These are phyloP conservation scores for Mortierella sp. DNA, from an alignment of 371 early-diverging fungal genomes.

Conservation along the genomic window DNA sequence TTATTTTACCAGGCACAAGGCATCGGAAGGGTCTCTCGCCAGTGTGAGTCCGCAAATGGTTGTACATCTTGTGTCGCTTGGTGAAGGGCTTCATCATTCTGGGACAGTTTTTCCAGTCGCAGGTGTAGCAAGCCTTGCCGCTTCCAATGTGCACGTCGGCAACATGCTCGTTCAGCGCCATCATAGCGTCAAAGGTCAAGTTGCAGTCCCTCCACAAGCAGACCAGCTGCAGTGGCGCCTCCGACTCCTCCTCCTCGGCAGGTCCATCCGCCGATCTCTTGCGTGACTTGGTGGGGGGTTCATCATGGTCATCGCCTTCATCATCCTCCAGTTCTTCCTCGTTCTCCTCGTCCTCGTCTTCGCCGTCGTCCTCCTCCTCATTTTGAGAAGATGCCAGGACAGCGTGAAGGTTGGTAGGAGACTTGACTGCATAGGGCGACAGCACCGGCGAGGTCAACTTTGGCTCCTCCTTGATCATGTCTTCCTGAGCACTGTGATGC, in stretches of 20 bases:
- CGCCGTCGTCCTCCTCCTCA: slow-evolving; percentile 51
- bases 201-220: slow-evolving; percentile 76
- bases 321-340: slow-evolving; percentile 55
- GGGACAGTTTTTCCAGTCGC: slow-evolving; percentile 87
- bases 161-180: slow-evolving; percentile 73
- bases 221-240: slow-evolving; percentile 55
- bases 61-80: slow-evolving; percentile 92
- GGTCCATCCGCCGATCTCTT: slow-evolving; percentile 27
- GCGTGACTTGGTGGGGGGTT: slow-evolving; percentile 15
- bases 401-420: slow-evolving; percentile 43
- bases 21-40: slow-evolving; percentile 83
- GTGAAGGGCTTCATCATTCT: slow-evolving; percentile 85
- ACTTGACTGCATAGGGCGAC: slow-evolving; percentile 44
- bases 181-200: slow-evolving; percentile 60
- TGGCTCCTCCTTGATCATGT: slow-evolving; percentile 26
- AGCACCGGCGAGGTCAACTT: slow-evolving; percentile 27
- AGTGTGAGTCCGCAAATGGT: slow-evolving; percentile 91
- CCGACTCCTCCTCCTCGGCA: slow-evolving; percentile 25
- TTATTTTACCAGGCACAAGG: slow-evolving; percentile 52
- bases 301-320: slow-evolving; percentile 43
- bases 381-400: slow-evolving; percentile 30
- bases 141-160: slow-evolving; percentile 76
- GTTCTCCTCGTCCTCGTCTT: slow-evolving; percentile 45
- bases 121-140: slow-evolving; percentile 82
- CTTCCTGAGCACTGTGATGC: slow-evolving; percentile 15